phyloP scores from a whole-genome alignment of 2,329 filamentous ascomycete species.

The Metarhizium brunneum region DNA sequence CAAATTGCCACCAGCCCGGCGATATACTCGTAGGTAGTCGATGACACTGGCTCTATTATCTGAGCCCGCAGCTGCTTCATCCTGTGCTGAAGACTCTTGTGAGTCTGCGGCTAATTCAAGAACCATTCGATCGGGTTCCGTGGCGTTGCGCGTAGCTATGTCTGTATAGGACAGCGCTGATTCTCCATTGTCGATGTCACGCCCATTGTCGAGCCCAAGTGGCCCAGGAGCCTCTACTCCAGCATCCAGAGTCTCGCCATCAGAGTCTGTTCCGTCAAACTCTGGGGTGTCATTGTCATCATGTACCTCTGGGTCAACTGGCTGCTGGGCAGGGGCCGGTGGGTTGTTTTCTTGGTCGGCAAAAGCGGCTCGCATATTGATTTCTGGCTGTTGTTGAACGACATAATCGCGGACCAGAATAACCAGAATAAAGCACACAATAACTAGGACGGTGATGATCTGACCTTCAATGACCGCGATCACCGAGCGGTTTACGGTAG shows the following conservation, averaged over 20 bases:
- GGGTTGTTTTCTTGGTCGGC: slow-evolving; percentile 31
- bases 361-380: slow-evolving; percentile 67
- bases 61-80: background rate
- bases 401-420: slow-evolving; percentile 97
- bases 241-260: slow-evolving; percentile 23
- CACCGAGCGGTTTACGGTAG: slow-evolving; percentile 65
- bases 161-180: background rate
- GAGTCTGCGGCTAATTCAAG: background rate
- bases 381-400: slow-evolving; percentile 90
- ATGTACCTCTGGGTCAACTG: slow-evolving; percentile 10
- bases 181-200: background rate
- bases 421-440: slow-evolving; percentile 90
- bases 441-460: slow-evolving; percentile 83
- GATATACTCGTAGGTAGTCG: slow-evolving; percentile 44
- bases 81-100: background rate
- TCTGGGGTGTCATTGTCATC: slow-evolving; percentile 11
- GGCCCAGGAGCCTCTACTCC: slow-evolving; percentile 9
- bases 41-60: slow-evolving; percentile 17
- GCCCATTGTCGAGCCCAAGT: background rate
- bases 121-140: background rate
- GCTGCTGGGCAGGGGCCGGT: slow-evolving; percentile 7
- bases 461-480: slow-evolving; percentile 86
- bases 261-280: slow-evolving; percentile 20
- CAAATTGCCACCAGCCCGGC: slow-evolving; percentile 49
- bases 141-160: background rate